A percentile compares a stretch with the other conserved stretches of the same genome.
phyloP scores from a whole-genome alignment of 2,329 filamentous ascomycete genomes.

The Diaporthe vaccinii region DNA sequence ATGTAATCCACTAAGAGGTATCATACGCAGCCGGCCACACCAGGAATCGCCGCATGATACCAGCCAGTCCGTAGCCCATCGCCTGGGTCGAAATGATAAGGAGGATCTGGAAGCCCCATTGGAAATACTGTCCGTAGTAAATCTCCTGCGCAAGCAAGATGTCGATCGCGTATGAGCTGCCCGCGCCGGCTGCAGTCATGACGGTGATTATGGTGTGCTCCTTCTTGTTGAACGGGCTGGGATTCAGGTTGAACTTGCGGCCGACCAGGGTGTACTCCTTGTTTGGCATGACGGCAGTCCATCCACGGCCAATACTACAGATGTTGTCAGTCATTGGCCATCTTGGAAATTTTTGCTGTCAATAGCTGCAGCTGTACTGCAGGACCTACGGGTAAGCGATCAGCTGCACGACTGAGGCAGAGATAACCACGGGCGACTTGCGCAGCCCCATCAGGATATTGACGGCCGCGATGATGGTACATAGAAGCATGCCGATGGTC shows the following conservation, averaged over 20 bases:
- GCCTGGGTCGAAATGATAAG: conserved; percentile 72
- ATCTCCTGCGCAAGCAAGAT: conserved; percentile 57
- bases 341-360: too few species aligned
- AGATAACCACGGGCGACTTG: conserved; percentile 16
- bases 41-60: conserved; percentile 70
- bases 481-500: conserved; percentile 22
- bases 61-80: conserved; percentile 74
- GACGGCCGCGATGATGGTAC: conserved; percentile 19
- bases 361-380: background rate
- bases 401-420: conserved; percentile 27
- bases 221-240: conserved; percentile 51
- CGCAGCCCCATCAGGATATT: conserved; percentile 27
- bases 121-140: conserved; percentile 66
- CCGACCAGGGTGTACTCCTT: conserved; percentile 44
- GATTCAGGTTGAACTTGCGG: conserved; percentile 46
- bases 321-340: background rate
- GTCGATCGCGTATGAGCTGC: conserved; percentile 52
- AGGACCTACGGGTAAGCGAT: conserved; percentile 15
- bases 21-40: conserved; percentile 65
- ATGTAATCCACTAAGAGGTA: too few species aligned
- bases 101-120: conserved; percentile 69
- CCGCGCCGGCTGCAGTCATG: conserved; percentile 48
- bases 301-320: conserved; percentile 5
- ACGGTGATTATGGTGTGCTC: conserved; percentile 49
- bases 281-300: conserved; percentile 20